Conservation (phyloP, 2,329 filamentous ascomycete genomes). For the Penicillium sp. region DNA sequence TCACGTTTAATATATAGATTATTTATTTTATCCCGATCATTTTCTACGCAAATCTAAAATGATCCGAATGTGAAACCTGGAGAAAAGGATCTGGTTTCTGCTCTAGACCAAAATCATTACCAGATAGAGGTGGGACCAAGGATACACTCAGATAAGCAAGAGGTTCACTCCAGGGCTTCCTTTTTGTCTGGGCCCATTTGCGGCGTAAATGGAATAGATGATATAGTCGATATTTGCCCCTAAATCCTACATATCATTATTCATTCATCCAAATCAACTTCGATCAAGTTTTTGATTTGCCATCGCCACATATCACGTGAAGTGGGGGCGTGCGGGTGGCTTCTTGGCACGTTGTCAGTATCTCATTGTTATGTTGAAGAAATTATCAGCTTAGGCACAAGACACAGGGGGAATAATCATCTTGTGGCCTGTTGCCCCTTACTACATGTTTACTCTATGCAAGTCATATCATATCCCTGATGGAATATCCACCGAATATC, state of each 20-base stretch:
- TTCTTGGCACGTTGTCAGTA: slow-evolving; percentile 3
- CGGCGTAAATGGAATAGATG: not conserved
- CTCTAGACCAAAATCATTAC: slow-evolving; percentile 2
- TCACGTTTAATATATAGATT: not conserved
- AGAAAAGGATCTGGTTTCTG: not conserved
- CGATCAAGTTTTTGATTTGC: not conserved
- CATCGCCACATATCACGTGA: slow-evolving; percentile 19
- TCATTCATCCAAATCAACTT: not conserved
- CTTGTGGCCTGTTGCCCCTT: not conserved
- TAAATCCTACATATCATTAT: not conserved
- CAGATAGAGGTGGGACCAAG: slow-evolving; percentile 3
- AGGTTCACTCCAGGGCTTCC: not conserved
- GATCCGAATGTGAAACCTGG: not conserved
- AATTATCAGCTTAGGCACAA: not conserved
- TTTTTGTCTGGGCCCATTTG: not conserved
- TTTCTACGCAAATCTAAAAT: not conserved
- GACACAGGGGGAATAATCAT: not conserved
- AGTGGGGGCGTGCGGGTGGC: slow-evolving; percentile 10
- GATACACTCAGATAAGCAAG: not conserved
- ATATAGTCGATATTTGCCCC: not conserved
- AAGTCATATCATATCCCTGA: not conserved
- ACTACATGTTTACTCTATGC: not conserved
- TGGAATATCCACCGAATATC: not conserved
- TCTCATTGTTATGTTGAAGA: not conserved
- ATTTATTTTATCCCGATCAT: too few species aligned